Evolutionary conservation across 2,329 filamentous ascomycete species (phyloP).

Genomic region (Exophiala alcalophila): DNA sequence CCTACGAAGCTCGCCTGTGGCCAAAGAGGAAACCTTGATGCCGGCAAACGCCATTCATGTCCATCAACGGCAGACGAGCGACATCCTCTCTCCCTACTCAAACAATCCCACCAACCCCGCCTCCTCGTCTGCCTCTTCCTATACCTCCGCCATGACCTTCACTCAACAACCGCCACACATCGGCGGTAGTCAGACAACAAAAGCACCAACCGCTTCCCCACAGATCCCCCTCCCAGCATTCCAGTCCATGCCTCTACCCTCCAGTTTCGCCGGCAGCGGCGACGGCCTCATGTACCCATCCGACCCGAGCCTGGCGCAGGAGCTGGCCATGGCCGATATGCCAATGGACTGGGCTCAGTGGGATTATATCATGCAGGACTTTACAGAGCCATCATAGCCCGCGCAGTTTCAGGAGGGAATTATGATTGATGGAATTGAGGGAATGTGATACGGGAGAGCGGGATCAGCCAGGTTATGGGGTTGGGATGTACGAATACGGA

Average conservation of each 20-base stretch:
- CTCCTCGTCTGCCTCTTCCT: too few relatives aligned
- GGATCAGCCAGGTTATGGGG: too few relatives aligned
- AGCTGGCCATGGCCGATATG: conserved; percentile 19
- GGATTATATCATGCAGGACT: conserved; percentile 28
- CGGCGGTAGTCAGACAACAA: too few relatives aligned
- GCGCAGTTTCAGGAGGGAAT: too few relatives aligned
- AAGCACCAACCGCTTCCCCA: not conserved
- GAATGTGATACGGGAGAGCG: too few relatives aligned
- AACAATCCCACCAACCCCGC: too few relatives aligned
- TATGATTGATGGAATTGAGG: too few relatives aligned
- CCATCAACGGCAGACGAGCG: too few relatives aligned
- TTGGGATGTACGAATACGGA: too few relatives aligned
- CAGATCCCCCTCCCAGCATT: conserved; percentile 16
- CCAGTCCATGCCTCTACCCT: conserved; percentile 5
- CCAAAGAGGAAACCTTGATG: not conserved
- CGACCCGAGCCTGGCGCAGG: conserved; percentile 20
- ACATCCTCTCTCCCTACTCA: too few relatives aligned
- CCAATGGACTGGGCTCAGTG: conserved; percentile 31
- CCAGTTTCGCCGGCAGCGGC: not conserved
- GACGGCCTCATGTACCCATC: conserved; percentile 18
- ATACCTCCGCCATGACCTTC: too few relatives aligned
- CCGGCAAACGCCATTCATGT: not conserved
- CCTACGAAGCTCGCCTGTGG: not conserved
- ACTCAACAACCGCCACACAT: not conserved
- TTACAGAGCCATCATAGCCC: too few relatives aligned